A percentile compares a stretch with the other conserved stretches of the same genome.
phyloP scores from a whole-genome alignment of 1,284 basidiomycete species.

The Microbotryum violaceum region DNA sequence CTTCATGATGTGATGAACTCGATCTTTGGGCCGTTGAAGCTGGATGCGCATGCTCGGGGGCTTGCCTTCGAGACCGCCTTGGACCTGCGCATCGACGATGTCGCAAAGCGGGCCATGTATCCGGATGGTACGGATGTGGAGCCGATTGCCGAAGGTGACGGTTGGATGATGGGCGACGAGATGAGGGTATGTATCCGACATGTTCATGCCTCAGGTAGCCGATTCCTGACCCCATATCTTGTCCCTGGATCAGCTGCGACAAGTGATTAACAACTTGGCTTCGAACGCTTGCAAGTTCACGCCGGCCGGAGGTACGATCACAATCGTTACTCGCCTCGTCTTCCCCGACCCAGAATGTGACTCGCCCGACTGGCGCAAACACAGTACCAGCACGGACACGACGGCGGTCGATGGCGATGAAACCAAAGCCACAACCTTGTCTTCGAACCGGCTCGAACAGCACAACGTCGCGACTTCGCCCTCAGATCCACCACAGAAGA shows the following conservation, averaged over 20 bases:
- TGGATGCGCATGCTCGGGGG: constrained; percentile 63
- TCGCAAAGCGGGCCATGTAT: constrained; percentile 35
- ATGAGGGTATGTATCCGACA: constrained; percentile 53
- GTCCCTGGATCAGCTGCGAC: too few relatives aligned
- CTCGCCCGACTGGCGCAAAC: not conserved
- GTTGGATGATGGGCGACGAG: constrained; percentile 66
- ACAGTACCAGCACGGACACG: too few relatives aligned
- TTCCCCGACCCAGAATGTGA: constrained; percentile 40
- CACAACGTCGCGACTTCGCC: constrained; percentile 19
- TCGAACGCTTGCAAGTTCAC: constrained; percentile 59
- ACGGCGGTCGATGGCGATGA: too few relatives aligned
- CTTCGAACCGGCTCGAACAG: constrained; percentile 14
- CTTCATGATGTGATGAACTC: constrained; percentile 77
- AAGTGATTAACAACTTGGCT: constrained; percentile 41
- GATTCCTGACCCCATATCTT: constrained; percentile 32
- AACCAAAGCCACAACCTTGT: not conserved
- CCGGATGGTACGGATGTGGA: constrained; percentile 32
- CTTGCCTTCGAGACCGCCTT: constrained; percentile 62
- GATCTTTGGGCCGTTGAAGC: constrained; percentile 63
- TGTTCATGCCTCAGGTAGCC: constrained; percentile 6
- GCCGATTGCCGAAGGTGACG: constrained; percentile 49
- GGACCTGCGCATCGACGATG: constrained; percentile 65
- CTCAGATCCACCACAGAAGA: constrained; percentile 8
- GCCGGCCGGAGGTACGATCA: constrained; percentile 58
- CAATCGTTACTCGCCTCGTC: constrained; percentile 55